Evolutionary conservation across 129 eudicot species (phyloP).

Genomic region (Cynara cardunculus): DNA sequence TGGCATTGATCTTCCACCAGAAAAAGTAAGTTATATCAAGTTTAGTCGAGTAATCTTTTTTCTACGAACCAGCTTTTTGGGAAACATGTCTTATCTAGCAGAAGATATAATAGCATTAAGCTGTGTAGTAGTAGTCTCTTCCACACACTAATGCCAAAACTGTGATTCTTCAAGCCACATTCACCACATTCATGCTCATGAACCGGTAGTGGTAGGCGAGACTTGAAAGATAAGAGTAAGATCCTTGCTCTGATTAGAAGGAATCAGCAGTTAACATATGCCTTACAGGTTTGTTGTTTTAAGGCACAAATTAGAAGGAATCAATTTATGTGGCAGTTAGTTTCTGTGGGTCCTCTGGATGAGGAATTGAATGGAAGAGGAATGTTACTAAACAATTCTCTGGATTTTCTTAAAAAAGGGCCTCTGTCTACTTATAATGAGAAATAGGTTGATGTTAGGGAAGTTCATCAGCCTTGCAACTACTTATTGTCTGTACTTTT

Average conservation of each 20-base stretch:
- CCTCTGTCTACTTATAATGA: background rate
- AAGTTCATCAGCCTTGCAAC: background rate
- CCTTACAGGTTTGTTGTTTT: no score
- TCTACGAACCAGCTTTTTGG: background rate
- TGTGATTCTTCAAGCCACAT: background rate
- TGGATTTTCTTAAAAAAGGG: background rate
- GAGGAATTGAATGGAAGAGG: background rate
- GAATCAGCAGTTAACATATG: background rate
- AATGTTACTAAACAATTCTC: background rate
- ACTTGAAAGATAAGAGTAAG: background rate
- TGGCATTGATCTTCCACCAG: constrained; percentile 98
- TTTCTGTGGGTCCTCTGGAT: background rate
- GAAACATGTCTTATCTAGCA: background rate
- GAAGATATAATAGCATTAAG: background rate
- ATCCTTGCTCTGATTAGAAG: background rate
- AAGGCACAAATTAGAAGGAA: no score
- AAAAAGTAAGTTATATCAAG: constrained; percentile 54
- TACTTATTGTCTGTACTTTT: background rate
- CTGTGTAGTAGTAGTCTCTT: background rate
- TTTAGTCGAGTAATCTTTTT: background rate
- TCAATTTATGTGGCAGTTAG: background rate
- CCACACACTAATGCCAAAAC: background rate
- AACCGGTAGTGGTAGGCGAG: background rate
- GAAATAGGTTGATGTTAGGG: background rate
- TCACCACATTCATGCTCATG: background rate